Evolutionary conservation across 1,139 yeast species (phyloP), one percentile per base, ranked within the genome.

Genomic region (Petasospora fabianii): DNA sequence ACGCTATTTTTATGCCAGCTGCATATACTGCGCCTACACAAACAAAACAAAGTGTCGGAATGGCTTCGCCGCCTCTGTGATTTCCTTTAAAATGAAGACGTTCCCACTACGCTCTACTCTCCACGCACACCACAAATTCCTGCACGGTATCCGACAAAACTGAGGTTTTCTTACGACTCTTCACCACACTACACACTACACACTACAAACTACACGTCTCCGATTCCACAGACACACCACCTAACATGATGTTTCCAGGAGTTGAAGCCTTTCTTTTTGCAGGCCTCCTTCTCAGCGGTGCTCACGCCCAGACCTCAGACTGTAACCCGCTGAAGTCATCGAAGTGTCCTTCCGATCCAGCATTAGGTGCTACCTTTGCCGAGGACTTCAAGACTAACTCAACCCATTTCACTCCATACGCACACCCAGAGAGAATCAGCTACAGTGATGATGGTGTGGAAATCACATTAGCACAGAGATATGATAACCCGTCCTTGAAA

Each of bases 401-500:
- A 1, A 52, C 64, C 8, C 64, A 70, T 54, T 80, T 71, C 50
- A 36, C 55, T 0, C 58, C 60, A 7, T 58, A 59, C 27, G 57
- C 62, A 24, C 56, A 63, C 53, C 56, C 69, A 7, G 68, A 70
- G 30, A 44, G 61, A 32, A 59, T 71, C 11, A 44, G 48, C 11
- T 72, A 69, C 44, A 50, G 61, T 11, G 62, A 62, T n/a, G 69
- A 71, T 24, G 96, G 96, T 9, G 63, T 80, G n/a, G 58, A 68
- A 21, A 61, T 88, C 47, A 71, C 80, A 2, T 62, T 88, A 40
- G 65, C 71, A 4, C 66, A 80, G 51, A 67, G 80, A 49, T 80
- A 70, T 39, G 92, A 85, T 55, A 81, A 84, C 55, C 96, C 96
- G 14, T 73, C 90, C 4, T 61, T 87, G 39, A 71, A 71, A 50